A percentile compares a stretch with the other conserved stretches of the same genome.
Conservation (phyloP, 768 basidiomycete genomes). For the Lyophyllum atratum region DNA sequence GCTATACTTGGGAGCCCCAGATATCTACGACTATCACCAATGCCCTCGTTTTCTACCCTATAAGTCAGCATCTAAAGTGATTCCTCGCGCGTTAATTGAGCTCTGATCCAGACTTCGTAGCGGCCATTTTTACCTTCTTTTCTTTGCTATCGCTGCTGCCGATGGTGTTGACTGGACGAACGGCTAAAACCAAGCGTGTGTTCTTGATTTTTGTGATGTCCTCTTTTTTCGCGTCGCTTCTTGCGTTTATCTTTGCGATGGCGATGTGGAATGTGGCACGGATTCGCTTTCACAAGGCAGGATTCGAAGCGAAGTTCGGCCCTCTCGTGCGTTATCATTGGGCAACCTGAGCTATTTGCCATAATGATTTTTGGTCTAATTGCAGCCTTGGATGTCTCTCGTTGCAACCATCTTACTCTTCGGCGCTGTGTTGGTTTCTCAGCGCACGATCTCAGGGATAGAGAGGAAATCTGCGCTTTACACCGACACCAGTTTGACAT, state of each 20-base stretch:
- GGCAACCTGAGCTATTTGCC: no score
- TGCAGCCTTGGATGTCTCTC: constrained; percentile 39
- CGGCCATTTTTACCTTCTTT: constrained; percentile 30
- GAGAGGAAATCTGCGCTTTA: not conserved
- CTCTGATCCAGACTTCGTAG: constrained; percentile 16
- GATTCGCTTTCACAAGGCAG: constrained; percentile 30
- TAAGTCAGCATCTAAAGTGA: constrained; percentile 24
- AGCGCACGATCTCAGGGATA: not conserved
- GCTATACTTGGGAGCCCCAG: constrained; percentile 40
- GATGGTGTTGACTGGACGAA: constrained; percentile 17
- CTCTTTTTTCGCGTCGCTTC: constrained; percentile 28
- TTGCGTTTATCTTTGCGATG: constrained; percentile 41
- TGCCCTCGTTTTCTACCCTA: constrained; percentile 37
- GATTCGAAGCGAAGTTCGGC: constrained; percentile 35
- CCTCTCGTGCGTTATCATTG: constrained; percentile 34
- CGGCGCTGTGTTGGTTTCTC: constrained; percentile 17
- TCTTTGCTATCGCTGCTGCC: constrained; percentile 32
- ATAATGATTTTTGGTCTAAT: not conserved
- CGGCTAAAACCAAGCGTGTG: constrained; percentile 25
- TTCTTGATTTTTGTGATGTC: constrained; percentile 28
- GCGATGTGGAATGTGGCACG: constrained; percentile 35
- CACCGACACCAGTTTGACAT: not conserved
- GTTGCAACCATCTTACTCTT: constrained; percentile 31
- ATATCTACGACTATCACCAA: constrained; percentile 33
- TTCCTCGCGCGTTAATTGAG: not conserved